Evolutionary conservation across 441 rosid species (phyloP), one percentile per base, ranked within the genome.

Genomic region (Erodium trifolium): DNA sequence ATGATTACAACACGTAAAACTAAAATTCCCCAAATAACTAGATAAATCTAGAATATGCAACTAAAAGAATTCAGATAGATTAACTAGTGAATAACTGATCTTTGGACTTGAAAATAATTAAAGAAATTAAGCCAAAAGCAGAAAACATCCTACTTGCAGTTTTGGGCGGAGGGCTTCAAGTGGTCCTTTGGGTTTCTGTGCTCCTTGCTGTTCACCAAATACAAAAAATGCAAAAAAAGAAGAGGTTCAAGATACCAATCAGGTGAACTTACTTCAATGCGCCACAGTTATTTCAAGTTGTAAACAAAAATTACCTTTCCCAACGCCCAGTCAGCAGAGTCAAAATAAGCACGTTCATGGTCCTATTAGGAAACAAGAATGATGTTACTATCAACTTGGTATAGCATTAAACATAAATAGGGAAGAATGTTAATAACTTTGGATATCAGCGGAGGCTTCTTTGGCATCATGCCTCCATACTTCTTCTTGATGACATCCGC

Each of bases 251-350:
- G 34, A 31, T 31, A 31, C 34, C 3, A 31, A 31, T 8, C 13
- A 68, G 55, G 57, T 43, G 8, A 23, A 17, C 19, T 1, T n/a
- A 23, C 62, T 55, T 57, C 27, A 57, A 57, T 8, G 63, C 63
- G 17, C 1, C 62, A 14, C 9, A 2, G 1, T 3, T 60, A 60
- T 60, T 13, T 55, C 0, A n/a, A 47, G 18, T 18, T 10, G 34
- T 45, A n/a, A 68, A 27, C 47, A 71, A 68, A 1, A 9, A 1
- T 13, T 69, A 87, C 92, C 88, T 87, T 87, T 76, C 82, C 86
- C 70, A 87, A 68, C 18, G 92, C 92, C 92, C 92, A 87, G 73
- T 87, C 92, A 57, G 92, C 92, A 0, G 92, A 87, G 76, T 87
- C 88, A 47, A 87, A 87, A 69, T 82, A 87, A 2, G 89, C 89